A percentile compares a stretch with the other conserved stretches of the same genome.
Evolutionary conservation across 352 stramenopile genomes (phyloP).

Genomic region (Phytophthora sojae): DNA sequence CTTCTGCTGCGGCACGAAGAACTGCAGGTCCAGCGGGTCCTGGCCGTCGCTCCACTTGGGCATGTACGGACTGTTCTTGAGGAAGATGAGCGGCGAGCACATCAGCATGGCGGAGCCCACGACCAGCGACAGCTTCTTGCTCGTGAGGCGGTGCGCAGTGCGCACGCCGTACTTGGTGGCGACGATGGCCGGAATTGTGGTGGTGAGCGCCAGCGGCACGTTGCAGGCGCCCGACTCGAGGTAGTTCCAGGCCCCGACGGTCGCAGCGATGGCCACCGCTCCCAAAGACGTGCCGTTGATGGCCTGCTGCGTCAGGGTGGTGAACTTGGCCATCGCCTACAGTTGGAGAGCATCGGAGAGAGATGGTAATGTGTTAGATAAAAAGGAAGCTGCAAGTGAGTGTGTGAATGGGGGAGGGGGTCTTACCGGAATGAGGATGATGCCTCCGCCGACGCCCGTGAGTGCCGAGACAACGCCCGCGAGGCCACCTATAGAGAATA

Average conservation of each 20-base stretch:
- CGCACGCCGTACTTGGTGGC: constrained; percentile 83
- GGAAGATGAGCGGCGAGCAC: constrained; percentile 80
- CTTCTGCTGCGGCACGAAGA: constrained; percentile 61
- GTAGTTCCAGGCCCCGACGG: constrained; percentile 80
- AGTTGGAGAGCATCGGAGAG: constrained; percentile 13
- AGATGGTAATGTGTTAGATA: not conserved
- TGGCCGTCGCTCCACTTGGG: constrained; percentile 70
- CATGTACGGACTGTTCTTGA: constrained; percentile 84
- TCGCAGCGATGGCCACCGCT: constrained; percentile 74
- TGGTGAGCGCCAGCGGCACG: constrained; percentile 72
- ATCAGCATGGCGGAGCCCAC: constrained; percentile 82
- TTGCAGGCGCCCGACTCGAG: constrained; percentile 75
- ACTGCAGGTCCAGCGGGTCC: constrained; percentile 79
- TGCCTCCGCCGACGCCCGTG: constrained; percentile 81
- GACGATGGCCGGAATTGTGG: constrained; percentile 79
- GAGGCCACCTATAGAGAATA: constrained; percentile 42
- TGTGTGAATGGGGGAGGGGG: not conserved
- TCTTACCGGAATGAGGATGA: constrained; percentile 85
- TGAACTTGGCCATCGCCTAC: constrained; percentile 85
- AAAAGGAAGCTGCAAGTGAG: no score
- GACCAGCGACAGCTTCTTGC: constrained; percentile 78
- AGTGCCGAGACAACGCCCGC: constrained; percentile 80
- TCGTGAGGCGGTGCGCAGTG: constrained; percentile 77
- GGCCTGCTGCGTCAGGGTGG: constrained; percentile 75
- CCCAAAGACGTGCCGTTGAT: constrained; percentile 87